Conservation (phyloP, 1,284 basidiomycete species). For the Schizophyllum commune region DNA sequence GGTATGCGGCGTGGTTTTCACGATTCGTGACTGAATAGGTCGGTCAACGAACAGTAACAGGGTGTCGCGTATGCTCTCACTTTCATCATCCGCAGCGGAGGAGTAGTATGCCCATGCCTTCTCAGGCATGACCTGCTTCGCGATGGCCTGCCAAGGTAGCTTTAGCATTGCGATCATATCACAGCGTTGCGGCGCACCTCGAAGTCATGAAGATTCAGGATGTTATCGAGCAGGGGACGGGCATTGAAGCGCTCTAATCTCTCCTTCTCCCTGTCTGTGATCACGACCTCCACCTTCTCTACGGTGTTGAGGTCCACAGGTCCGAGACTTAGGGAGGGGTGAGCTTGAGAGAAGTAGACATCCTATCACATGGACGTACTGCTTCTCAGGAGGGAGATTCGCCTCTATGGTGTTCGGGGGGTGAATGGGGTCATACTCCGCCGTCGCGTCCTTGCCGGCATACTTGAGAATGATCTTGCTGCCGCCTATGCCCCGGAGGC, state of each 20-base stretch:
- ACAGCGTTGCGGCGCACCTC: slow-evolving; percentile 42
- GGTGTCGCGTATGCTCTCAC: neutral
- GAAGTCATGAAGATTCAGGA: slow-evolving; percentile 88
- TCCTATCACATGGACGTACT: slow-evolving; percentile 35
- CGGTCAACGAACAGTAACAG: neutral
- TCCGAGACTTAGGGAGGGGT: slow-evolving; percentile 45
- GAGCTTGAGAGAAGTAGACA: neutral
- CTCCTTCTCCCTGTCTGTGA: slow-evolving; percentile 55
- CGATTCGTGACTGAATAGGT: slow-evolving; percentile 36
- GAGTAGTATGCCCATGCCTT: slow-evolving; percentile 90
- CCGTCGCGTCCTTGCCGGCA: slow-evolving; percentile 36
- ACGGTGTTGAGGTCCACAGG: slow-evolving; percentile 59
- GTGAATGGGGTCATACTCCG: slow-evolving; percentile 78
- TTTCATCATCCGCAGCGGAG: slow-evolving; percentile 84
- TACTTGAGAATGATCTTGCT: slow-evolving; percentile 31
- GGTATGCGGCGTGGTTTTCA: slow-evolving; percentile 85
- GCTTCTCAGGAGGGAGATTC: slow-evolving; percentile 71
- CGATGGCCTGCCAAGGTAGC: slow-evolving; percentile 46
- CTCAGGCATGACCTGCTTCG: slow-evolving; percentile 62
- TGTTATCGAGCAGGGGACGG: slow-evolving; percentile 66
- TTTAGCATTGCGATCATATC: slow-evolving; percentile 1
- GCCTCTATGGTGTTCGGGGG: slow-evolving; percentile 83
- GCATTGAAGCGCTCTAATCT: slow-evolving; percentile 44
- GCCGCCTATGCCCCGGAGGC: slow-evolving; percentile 13
- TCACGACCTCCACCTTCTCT: slow-evolving; percentile 42